Percentiles rank a stretch among this genome's conserved stretches.
Conservation (phyloP, 2,329 filamentous ascomycete species). For the Aspergillus piperis region DNA sequence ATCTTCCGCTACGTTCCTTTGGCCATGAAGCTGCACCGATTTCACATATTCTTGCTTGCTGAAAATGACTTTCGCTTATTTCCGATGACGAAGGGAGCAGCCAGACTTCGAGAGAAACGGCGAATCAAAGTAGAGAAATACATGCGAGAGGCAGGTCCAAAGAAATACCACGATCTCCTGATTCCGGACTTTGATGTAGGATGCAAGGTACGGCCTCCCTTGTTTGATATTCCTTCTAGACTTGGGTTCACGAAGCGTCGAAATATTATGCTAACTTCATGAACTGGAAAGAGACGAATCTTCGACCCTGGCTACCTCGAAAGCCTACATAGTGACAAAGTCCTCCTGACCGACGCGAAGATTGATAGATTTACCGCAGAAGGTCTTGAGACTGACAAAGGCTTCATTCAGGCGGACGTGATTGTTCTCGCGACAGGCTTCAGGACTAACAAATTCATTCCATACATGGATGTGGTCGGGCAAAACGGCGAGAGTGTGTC, state of each 20-base stretch:
- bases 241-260: too few relatives aligned
- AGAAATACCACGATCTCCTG: too few relatives aligned
- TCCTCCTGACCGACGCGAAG: too few relatives aligned
- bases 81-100: conserved; percentile 48
- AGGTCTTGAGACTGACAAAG: neutral
- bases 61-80: conserved; percentile 32
- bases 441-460: conserved; percentile 3
- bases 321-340: too few relatives aligned
- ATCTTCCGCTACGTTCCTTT: conserved; percentile 52
- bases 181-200: too few relatives aligned
- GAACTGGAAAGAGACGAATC: too few relatives aligned
- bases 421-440: conserved; percentile 14
- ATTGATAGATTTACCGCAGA: too few relatives aligned
- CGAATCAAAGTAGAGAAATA: conserved; percentile 43
- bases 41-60: conserved; percentile 38
- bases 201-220: too few relatives aligned
- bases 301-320: too few relatives aligned
- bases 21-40: conserved; percentile 39
- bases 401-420: conserved; percentile 9
- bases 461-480: conserved; percentile 1
- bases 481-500: conserved; percentile 1
- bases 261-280: too few relatives aligned
- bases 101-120: conserved; percentile 36
- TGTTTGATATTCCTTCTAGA: too few relatives aligned
- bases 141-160: too few relatives aligned